Conservation (phyloP, 352 stramenopile genomes). For the Phytopythium boreale region DNA sequence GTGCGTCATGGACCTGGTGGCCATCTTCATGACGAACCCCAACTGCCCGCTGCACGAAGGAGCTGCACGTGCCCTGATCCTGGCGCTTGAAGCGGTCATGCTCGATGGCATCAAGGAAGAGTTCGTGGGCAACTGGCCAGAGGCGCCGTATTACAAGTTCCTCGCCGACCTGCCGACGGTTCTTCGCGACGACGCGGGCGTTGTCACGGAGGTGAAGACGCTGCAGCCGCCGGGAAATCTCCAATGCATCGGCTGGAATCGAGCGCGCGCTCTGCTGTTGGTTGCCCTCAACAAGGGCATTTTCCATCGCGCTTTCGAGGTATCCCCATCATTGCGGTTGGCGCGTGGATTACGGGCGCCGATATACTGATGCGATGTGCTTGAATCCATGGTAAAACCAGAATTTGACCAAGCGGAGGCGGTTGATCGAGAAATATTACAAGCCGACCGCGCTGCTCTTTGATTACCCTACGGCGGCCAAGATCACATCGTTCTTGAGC, state of each 20-base stretch:
- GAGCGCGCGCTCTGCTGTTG: slow-evolving; percentile 58
- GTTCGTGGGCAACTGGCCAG: slow-evolving; percentile 48
- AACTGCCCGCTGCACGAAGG: slow-evolving; percentile 76
- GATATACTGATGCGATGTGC: not conserved
- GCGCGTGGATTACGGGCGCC: not conserved
- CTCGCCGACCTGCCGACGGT: slow-evolving; percentile 57
- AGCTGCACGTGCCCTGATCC: slow-evolving; percentile 48
- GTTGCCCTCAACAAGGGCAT: slow-evolving; percentile 74
- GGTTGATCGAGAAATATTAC: slow-evolving; percentile 65
- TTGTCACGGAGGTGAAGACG: slow-evolving; percentile 51
- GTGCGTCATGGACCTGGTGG: slow-evolving; percentile 62
- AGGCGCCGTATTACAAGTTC: slow-evolving; percentile 74
- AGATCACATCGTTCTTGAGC: slow-evolving; percentile 58
- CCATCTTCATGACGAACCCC: slow-evolving; percentile 64
- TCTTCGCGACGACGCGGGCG: slow-evolving; percentile 60
- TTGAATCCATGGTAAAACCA: slow-evolving; percentile 5
- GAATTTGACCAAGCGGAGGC: slow-evolving; percentile 68
- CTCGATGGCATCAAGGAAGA: slow-evolving; percentile 63
- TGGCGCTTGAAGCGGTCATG: slow-evolving; percentile 63
- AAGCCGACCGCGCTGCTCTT: slow-evolving; percentile 52
- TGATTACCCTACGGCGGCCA: slow-evolving; percentile 53
- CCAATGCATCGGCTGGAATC: slow-evolving; percentile 59
- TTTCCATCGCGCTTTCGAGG: slow-evolving; percentile 71
- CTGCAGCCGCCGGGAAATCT: slow-evolving; percentile 31
- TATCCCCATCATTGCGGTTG: slow-evolving; percentile 10